These are phyloP conservation scores for Elsinoe australis DNA, from an alignment of 2,329 filamentous ascomycete genomes.

Conservation along the genomic window DNA sequence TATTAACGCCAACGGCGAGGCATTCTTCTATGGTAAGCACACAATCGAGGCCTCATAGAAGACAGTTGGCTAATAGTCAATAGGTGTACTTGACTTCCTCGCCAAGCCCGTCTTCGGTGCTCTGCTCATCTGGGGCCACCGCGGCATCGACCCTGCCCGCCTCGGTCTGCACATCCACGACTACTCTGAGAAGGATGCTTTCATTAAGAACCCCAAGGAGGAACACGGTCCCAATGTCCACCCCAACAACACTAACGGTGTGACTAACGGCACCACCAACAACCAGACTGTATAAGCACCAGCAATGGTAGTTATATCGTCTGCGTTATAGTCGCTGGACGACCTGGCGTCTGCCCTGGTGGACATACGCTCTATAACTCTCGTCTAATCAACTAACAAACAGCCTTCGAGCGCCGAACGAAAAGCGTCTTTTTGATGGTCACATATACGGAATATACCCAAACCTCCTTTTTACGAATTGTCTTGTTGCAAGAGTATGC, in stretches of 20 bases:
- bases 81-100: constrained; percentile 55
- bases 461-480: not conserved
- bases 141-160: constrained; percentile 51
- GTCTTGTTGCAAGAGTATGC: not conserved
- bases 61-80: not conserved
- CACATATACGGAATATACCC: not conserved
- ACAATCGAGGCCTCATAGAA: not conserved
- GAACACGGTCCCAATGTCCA: constrained; percentile 17
- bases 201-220: constrained; percentile 23
- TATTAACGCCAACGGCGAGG: constrained; percentile 58
- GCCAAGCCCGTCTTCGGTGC: constrained; percentile 58
- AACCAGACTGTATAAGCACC: constrained; percentile 13
- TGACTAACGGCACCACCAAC: constrained; percentile 21
- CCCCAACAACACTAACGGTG: constrained; percentile 22
- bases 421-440: not conserved
- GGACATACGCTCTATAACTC: too few species aligned
- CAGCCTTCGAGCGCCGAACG: too few species aligned
- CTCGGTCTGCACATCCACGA: constrained; percentile 49
- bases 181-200: constrained; percentile 37
- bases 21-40: constrained; percentile 50
- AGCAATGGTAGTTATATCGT: not conserved
- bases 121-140: constrained; percentile 55
- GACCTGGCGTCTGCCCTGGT: not conserved
- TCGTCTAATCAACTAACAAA: too few species aligned
- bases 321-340: constrained; percentile 1